phyloP scores from a whole-genome alignment of 2,329 filamentous ascomycete genomes.

The Verticillium zaregamsianum region DNA sequence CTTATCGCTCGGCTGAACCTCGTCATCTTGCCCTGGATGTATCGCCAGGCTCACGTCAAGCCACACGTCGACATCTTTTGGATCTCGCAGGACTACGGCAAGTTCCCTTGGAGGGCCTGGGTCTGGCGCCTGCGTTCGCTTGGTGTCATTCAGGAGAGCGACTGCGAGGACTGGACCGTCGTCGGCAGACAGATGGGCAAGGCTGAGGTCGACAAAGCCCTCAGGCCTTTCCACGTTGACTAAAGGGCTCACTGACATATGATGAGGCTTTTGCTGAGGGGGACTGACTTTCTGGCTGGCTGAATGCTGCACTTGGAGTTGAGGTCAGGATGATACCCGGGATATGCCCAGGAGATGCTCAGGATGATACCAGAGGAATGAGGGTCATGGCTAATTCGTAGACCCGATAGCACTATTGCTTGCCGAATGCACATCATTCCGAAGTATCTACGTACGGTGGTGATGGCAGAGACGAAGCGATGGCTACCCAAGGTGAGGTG shows the following conservation, averaged over 20 bases:
- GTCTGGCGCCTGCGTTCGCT: constrained; percentile 5
- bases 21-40: constrained; percentile 6
- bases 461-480: too few relatives aligned
- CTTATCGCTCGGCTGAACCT: constrained; percentile 5
- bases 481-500: too few relatives aligned
- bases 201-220: neutral
- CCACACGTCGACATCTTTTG: constrained; percentile 1
- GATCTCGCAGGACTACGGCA: constrained; percentile 3
- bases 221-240: neutral
- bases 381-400: too few relatives aligned
- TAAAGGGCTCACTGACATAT: neutral
- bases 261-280: neutral
- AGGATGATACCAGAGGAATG: too few relatives aligned
- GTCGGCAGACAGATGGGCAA: constrained; percentile 1
- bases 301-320: neutral
- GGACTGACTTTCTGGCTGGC: too few relatives aligned
- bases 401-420: too few relatives aligned
- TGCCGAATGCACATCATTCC: too few relatives aligned
- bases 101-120: constrained; percentile 11
- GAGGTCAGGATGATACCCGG: too few relatives aligned
- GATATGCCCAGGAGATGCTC: too few relatives aligned
- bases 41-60: constrained; percentile 4
- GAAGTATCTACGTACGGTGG: too few relatives aligned
- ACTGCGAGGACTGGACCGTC: constrained; percentile 1
- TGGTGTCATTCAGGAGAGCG: constrained; percentile 5